Base-by-base conservation (phyloP, 2,329 filamentous ascomycete genomes). In the Thelonectria olida region DNA sequence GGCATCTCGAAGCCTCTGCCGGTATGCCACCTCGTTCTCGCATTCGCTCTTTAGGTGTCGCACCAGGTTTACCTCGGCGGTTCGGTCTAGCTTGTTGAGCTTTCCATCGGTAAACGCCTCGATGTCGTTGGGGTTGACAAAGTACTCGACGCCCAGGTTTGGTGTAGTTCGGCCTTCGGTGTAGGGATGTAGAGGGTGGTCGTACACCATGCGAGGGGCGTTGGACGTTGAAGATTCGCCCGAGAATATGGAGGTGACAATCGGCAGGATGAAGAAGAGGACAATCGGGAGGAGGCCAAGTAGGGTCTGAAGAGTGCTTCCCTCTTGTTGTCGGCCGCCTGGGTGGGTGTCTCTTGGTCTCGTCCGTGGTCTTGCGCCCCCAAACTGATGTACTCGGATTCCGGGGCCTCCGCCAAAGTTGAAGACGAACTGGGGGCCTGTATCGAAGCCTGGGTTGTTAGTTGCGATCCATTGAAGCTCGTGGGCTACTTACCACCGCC, bases 331-430 rank as follows among this genome's bases (percentile, higher is more conserved):
- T 68, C 69, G 69, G 15, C 67, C 68, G 10, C 78, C 83, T 62
- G 80, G 83, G 66, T 85, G 86, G 28, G 85, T 83, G 67, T 90
- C 83, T 72, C 86, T 88, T 19, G 94, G 93, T 73, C 96, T 85
- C 78, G 90, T 84, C 69, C 93, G 87, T 22, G 94, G 93, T 55
- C 86, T 84, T 6, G 82, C 85, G 54, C 96, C 95, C 69, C 94
- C 95, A 76, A 99, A 98, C 75, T 97, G 95, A 77, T 98, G 96
- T 63, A 99, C 93, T 62, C 95, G 88, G 71, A 99, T 89, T 19
- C 94, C 95, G 3, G 95, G 93, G 7, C 93, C 92, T 62, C 94
- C 94, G 67, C 92, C 92, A 77, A 97, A 88, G 79, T 97, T 97
- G 80, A 98, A 98, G 55, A 97, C 92, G 76, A 97, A 97, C 70